Conservation (phyloP, 139 green algal genomes). For the Auxenochlorella pyrenoidosa region DNA sequence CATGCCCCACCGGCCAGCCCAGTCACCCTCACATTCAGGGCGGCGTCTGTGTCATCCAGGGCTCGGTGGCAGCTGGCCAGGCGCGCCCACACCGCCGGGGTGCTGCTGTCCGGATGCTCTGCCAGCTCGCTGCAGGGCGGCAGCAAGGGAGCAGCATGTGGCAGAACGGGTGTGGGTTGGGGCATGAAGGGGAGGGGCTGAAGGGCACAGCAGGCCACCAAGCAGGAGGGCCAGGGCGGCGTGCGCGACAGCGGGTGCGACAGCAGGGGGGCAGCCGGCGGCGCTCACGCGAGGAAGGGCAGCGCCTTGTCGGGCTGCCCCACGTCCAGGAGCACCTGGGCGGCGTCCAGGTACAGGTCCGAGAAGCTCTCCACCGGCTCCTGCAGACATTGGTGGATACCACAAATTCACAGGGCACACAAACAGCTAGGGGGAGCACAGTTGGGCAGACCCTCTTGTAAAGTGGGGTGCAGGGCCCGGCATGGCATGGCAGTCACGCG, state of each 20-base stretch:
- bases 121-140: constrained; percentile 27
- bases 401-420: no score
- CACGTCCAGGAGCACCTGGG: constrained; percentile 54
- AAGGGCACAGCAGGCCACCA: background rate
- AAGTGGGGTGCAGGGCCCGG: no score
- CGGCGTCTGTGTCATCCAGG: constrained; percentile 25
- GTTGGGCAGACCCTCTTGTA: no score
- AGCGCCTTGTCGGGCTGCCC: constrained; percentile 51
- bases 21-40: constrained; percentile 45
- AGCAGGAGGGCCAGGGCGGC: no score
- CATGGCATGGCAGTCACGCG: no score
- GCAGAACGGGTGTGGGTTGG: background rate
- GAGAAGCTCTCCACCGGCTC: constrained; percentile 59
- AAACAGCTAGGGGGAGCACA: background rate
- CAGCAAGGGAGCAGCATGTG: background rate
- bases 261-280: no score
- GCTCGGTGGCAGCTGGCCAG: constrained; percentile 63
- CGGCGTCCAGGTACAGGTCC: constrained; percentile 77
- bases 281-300: constrained; percentile 50
- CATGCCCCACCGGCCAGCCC: background rate
- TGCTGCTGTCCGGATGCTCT: constrained; percentile 47
- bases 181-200: background rate
- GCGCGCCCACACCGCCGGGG: constrained; percentile 58
- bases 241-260: no score
- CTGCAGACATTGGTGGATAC: background rate